These are phyloP conservation scores for Fusarium verticillioides DNA, from an alignment of 2,329 filamentous ascomycete species.

Conservation along the genomic window DNA sequence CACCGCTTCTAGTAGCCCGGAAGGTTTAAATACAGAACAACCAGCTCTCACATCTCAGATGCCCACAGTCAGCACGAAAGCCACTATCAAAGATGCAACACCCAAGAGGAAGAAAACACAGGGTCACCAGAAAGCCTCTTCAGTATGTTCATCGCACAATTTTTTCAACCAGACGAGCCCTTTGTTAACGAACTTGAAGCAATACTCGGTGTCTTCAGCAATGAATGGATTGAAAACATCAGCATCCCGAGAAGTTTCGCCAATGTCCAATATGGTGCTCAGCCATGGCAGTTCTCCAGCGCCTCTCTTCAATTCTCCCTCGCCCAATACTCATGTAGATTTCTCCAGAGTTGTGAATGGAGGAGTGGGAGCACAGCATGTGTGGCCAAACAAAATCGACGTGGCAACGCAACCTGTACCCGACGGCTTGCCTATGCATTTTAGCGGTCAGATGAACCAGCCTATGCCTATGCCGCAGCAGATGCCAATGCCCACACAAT, in stretches of 20 bases:
- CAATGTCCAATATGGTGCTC: slow-evolving; percentile 61
- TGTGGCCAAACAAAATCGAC: slow-evolving; percentile 52
- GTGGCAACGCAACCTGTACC: slow-evolving; percentile 38
- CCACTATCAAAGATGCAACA: slow-evolving; percentile 42
- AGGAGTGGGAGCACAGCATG: slow-evolving; percentile 37
- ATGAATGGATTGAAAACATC: slow-evolving; percentile 60
- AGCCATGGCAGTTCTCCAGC: slow-evolving; percentile 65
- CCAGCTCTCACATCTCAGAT: slow-evolving; percentile 58
- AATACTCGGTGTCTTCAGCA: slow-evolving; percentile 63
- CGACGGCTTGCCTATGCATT: slow-evolving; percentile 43
- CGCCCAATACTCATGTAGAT: slow-evolving; percentile 55
- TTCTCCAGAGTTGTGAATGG: slow-evolving; percentile 50
- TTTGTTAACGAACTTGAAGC: slow-evolving; percentile 52
- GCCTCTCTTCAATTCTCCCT: slow-evolving; percentile 60
- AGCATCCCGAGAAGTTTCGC: slow-evolving; percentile 65
- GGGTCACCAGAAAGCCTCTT: slow-evolving; percentile 47
- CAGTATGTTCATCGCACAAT: slow-evolving; percentile 51
- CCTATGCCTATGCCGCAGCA: slow-evolving; percentile 48
- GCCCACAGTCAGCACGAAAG: slow-evolving; percentile 53
- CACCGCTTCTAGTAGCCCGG: slow-evolving; percentile 68
- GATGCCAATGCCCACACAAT: slow-evolving; percentile 44
- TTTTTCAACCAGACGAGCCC: not conserved
- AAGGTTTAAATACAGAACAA: slow-evolving; percentile 45
- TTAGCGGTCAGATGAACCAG: slow-evolving; percentile 44
- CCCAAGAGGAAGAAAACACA: slow-evolving; percentile 41